These are phyloP conservation scores for Quercus phellos DNA, from an alignment of 331 rosid species.

Conservation along the genomic window DNA sequence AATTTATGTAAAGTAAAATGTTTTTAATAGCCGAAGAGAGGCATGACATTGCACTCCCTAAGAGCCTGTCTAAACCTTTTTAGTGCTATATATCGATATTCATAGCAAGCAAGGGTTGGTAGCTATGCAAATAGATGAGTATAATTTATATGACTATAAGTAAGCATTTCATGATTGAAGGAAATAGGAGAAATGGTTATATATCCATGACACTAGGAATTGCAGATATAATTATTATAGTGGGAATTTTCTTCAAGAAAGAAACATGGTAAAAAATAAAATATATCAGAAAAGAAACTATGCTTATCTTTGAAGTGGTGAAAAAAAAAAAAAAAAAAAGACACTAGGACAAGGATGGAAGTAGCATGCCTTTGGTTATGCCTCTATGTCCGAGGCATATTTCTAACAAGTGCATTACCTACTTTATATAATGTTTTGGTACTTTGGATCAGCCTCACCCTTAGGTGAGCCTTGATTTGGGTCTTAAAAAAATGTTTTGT, in stretches of 20 bases:
- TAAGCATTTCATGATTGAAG: background rate
- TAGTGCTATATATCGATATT: background rate
- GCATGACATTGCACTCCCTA: background rate
- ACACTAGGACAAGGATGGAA: background rate
- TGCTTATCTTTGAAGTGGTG: background rate
- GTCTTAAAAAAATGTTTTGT: background rate
- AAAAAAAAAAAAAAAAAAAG: no score
- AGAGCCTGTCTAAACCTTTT: background rate
- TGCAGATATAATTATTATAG: background rate
- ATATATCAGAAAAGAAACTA: background rate
- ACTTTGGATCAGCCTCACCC: slow-evolving; percentile 19
- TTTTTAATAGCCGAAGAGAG: background rate
- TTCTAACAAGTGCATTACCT: background rate
- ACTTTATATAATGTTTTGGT: background rate
- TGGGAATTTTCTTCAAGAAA: background rate
- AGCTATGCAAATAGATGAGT: background rate
- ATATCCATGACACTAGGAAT: background rate
- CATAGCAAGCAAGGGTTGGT: background rate
- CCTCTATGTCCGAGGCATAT: background rate
- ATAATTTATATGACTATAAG: background rate
- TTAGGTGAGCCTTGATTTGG: background rate
- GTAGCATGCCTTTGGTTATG: background rate
- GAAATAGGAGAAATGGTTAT: background rate
- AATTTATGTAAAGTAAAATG: background rate
- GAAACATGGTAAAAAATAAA: background rate